Percentiles rank a stretch among this genome's conserved stretches.
Conservation (phyloP, 225 moss, liverwort and hornwort genomes). For the Bryoerythrophyllum caledonicum region DNA sequence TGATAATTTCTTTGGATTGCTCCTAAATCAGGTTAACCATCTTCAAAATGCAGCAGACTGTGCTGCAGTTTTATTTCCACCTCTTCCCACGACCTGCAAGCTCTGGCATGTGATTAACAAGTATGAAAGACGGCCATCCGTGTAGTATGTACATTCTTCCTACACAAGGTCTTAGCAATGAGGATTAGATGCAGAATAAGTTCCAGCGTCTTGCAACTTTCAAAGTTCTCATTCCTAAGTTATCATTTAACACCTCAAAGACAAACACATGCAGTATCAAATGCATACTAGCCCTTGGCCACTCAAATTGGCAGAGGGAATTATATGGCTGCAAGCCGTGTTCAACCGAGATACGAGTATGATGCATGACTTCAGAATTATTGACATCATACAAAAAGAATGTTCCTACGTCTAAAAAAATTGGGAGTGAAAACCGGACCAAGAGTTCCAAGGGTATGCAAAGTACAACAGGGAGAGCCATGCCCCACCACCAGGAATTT, state of each 20-base stretch:
- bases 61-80: too few species aligned
- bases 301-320: neutral
- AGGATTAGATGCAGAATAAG: too few species aligned
- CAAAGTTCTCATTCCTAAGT: too few species aligned
- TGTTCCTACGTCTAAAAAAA: slow-evolving; percentile 34
- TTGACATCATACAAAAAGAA: slow-evolving; percentile 17
- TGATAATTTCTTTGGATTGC: neutral
- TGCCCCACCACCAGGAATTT: neutral
- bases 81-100: too few species aligned
- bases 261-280: neutral
- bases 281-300: neutral
- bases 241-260: neutral
- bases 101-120: too few species aligned
- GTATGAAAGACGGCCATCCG: too few species aligned
- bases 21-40: neutral
- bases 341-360: neutral
- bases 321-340: neutral
- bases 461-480: slow-evolving; percentile 24
- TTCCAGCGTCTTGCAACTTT: too few species aligned
- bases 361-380: neutral
- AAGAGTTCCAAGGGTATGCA: slow-evolving; percentile 30
- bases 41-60: neutral
- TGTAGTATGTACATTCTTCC: too few species aligned
- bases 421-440: slow-evolving; percentile 24
- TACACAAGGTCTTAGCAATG: too few species aligned